Evolutionary conservation across 208 protist species (phyloP), one percentile per base, ranked within the genome.

Genomic region (Wallacemonas sp.): DNA sequence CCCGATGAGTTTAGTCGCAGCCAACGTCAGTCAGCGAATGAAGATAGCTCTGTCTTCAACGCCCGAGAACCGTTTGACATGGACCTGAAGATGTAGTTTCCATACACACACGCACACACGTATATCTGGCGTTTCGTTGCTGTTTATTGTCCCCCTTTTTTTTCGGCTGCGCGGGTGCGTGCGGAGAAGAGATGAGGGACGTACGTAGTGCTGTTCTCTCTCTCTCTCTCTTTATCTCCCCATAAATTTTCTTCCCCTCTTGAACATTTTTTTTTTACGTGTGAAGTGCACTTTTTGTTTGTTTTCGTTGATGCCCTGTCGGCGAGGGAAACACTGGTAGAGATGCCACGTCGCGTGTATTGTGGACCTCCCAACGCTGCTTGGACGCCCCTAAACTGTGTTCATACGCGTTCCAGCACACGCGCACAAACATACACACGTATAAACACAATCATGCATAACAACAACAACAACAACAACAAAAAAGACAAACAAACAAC

Each of bases 81-180:
- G 22, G 38, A 62, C 24, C 36, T 62, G 33, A 66, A 59, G 2
- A 56, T 64, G 26, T 39, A 19, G 27, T 15, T 55, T 1, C 42
- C 36, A 6, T 6, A 41, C 6, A 41, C n/a, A n/a, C n/a, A n/a
- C n/a, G n/a, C n/a, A n/a, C n/a, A n/a, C n/a, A n/a, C n/a, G n/a
- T n/a, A n/a, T n/a, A n/a, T n/a, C n/a, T n/a, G n/a, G n/a, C 21
- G 46, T 42, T 77, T 41, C 22, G 17, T 66, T 67, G 38, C 21
- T 61, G 3, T 49, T 33, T 44, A 63, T 39, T 62, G 5, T 68
- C 39, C 26, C 47, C 6, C 47, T 55, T 55, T 17, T 62, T 53
- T 11, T 17, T 11, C 38, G 12, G 38, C 38, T 42, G 34, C 46
- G 36, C 36, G 24, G 9, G 19, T 51, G 45, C 19, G 45, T 12